Percentiles rank a stretch among this genome's conserved stretches.
phyloP scores from a whole-genome alignment of 2,329 filamentous ascomycete genomes.

The Xylariaceae sp. region DNA sequence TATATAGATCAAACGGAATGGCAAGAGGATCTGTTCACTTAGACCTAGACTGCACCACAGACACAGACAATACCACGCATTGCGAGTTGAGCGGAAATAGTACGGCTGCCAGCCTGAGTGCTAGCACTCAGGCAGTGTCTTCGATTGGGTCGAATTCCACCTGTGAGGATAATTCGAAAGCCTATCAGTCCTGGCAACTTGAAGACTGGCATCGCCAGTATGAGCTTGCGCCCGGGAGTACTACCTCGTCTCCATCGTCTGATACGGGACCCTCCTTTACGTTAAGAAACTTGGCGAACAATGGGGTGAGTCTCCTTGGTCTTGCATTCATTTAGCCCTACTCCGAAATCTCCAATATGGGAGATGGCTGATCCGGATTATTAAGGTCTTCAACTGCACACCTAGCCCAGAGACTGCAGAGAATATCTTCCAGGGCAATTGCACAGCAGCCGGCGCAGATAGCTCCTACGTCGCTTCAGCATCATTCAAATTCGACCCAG shows the following conservation, averaged over 20 bases:
- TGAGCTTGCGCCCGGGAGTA: conserved; percentile 25
- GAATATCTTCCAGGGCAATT: conserved; percentile 25
- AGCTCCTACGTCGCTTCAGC: conserved; percentile 10
- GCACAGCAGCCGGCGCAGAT: conserved; percentile 17
- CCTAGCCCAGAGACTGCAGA: conserved; percentile 18
- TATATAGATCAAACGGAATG: conserved; percentile 25
- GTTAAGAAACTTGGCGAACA: conserved; percentile 28
- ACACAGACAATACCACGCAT: conserved; percentile 19
- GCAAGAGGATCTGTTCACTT: conserved; percentile 30
- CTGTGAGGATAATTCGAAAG: conserved; percentile 24
- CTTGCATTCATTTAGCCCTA: too few species aligned
- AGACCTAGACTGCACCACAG: conserved; percentile 29
- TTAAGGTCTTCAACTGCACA: conserved; percentile 23
- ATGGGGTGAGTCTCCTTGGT: conserved; percentile 9
- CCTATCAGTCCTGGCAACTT: conserved; percentile 35
- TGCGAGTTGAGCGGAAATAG: conserved; percentile 24
- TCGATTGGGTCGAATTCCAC: conserved; percentile 14
- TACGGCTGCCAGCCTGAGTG: conserved; percentile 10
- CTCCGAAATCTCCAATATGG: too few species aligned
- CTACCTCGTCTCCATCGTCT: conserved; percentile 8
- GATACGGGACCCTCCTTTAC: conserved; percentile 34
- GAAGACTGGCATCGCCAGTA: conserved; percentile 32
- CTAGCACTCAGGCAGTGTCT: conserved; percentile 21
- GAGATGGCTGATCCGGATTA: too few species aligned
- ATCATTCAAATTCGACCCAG: conserved; percentile 30